phyloP scores from a whole-genome alignment of 768 basidiomycete species.

The Phylloporus rhodoxanthus region DNA sequence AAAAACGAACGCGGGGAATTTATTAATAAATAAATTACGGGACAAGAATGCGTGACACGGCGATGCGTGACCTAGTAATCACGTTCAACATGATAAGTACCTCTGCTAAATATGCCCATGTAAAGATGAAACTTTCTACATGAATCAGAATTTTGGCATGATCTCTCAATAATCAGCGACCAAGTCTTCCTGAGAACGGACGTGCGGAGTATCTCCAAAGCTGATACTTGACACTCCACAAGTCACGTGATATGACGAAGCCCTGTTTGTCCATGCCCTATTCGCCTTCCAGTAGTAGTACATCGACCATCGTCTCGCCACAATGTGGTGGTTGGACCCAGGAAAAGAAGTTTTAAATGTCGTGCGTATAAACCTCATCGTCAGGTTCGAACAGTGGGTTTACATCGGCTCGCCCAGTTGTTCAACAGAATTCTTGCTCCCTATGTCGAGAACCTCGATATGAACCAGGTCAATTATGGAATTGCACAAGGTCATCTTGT shows the following conservation, averaged over 20 bases:
- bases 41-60: slow-evolving; percentile 28
- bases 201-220: background rate
- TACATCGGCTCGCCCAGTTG: slow-evolving; percentile 36
- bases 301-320: slow-evolving; percentile 15
- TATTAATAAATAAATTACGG: slow-evolving; percentile 18
- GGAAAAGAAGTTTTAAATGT: slow-evolving; percentile 80
- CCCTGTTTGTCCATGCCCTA: slow-evolving; percentile 29
- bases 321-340: slow-evolving; percentile 86
- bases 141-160: background rate
- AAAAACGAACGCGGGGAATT: slow-evolving; percentile 10
- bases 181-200: background rate
- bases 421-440: slow-evolving; percentile 91
- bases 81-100: background rate
- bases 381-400: background rate
- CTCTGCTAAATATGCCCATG: background rate
- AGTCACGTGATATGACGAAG: slow-evolving; percentile 28
- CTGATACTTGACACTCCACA: background rate
- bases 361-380: slow-evolving; percentile 32
- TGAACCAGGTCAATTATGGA: slow-evolving; percentile 91
- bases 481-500: slow-evolving; percentile 66
- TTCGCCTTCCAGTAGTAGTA: slow-evolving; percentile 18
- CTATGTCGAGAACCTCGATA: slow-evolving; percentile 94
- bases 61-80: slow-evolving; percentile 1
- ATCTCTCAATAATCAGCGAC: too few relatives aligned
- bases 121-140: background rate